phyloP scores from a whole-genome alignment of 306 rosid species.

The Morella rubra region DNA sequence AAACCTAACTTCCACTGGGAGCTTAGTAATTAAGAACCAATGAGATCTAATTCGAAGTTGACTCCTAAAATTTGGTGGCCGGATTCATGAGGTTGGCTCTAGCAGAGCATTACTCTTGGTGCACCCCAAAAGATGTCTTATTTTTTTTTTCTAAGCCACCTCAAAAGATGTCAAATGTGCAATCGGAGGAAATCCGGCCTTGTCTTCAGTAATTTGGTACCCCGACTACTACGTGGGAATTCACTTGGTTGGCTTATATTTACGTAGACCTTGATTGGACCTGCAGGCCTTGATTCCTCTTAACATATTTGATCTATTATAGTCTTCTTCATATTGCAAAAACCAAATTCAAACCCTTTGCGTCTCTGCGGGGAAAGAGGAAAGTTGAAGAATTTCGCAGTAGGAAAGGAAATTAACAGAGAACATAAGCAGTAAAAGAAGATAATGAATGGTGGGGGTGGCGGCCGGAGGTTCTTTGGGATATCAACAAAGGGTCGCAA shows the following conservation, averaged over 20 bases:
- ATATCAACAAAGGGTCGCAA: constrained; percentile 11
- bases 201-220: background rate
- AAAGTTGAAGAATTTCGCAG: too few species aligned
- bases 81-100: background rate
- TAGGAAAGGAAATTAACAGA: too few species aligned
- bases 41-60: background rate
- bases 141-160: too few species aligned
- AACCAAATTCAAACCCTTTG: background rate
- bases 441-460: background rate
- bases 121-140: background rate
- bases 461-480: background rate
- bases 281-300: background rate
- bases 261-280: background rate
- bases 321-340: too few species aligned
- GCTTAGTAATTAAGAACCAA: too few species aligned
- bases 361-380: background rate
- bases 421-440: background rate
- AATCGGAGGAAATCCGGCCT: background rate
- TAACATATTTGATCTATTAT: too few species aligned
- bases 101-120: background rate
- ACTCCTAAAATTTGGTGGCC: background rate
- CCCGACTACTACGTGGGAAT: background rate
- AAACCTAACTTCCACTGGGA: too few species aligned
- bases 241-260: background rate
- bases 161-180: background rate